These are phyloP conservation scores for Trichoderma gamsii DNA, from an alignment of 495 filamentous ascomycete genomes.

Conservation along the genomic window DNA sequence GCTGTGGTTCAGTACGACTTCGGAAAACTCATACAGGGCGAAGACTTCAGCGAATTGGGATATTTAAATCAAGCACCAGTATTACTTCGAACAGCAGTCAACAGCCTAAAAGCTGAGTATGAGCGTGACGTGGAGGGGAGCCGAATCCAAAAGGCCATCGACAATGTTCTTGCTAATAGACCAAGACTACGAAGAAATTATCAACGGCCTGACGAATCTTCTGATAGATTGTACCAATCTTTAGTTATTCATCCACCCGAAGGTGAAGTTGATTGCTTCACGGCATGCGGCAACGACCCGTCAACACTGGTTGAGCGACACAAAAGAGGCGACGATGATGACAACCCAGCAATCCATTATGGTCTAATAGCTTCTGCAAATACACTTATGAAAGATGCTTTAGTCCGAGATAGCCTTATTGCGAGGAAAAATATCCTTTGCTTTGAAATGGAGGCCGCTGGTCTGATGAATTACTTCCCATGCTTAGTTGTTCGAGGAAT, in stretches of 20 bases:
- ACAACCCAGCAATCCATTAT: conserved; percentile 7
- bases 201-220: background rate
- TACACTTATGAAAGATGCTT: background rate
- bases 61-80: background rate
- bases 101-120: background rate
- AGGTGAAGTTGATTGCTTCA: background rate
- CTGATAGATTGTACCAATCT: background rate
- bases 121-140: background rate
- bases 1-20: conserved; percentile 28
- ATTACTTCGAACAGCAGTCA: background rate
- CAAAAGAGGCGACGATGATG: conserved; percentile 15
- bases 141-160: background rate
- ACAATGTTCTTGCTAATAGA: conserved; percentile 17
- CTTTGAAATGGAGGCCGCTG: conserved; percentile 10
- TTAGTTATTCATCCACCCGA: background rate
- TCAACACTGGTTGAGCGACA: background rate
- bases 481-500: background rate
- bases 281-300: conserved; percentile 10
- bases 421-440: conserved; percentile 18
- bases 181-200: conserved; percentile 21
- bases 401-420: conserved; percentile 10
- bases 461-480: conserved; percentile 3
- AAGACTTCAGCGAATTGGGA: background rate
- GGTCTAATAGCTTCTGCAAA: conserved; percentile 1
- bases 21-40: too few relatives aligned